Base-by-base conservation (phyloP, 2,329 filamentous ascomycete species). In the Aaosphaeria pasadenensis region DNA sequence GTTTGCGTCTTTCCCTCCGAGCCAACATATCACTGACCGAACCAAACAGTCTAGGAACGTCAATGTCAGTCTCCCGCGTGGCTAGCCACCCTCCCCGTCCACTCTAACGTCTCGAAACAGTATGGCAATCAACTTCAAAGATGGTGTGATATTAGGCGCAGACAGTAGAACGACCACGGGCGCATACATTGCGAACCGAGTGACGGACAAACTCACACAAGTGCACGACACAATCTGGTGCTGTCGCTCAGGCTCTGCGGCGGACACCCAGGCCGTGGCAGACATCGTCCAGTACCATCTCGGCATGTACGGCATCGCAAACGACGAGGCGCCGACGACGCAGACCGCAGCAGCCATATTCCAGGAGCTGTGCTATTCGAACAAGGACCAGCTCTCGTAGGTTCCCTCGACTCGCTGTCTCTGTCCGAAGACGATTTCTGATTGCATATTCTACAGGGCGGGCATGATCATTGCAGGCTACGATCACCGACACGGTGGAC, bases 141-240 rank as follows among this genome's bases (percentile, higher is more conserved):
- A 96, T 66, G 94, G 94, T 54, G 94, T 99, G 50, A 97, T 99
- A 75, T 82, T 99, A 85, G 89, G 94, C 58, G 94, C 94, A 64
- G 94, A 99, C 74, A 96, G 91, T 67, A 86, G 94, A 78, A 99
- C 94, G 58, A 99, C 94, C 42, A 99, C 92, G 47, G 94, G 94
- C 64, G 86, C 92, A 62, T 99, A 97, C 81, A 97, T 99, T 69
- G 94, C 94, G 64, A 99, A 99, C 76, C 87, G 94, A 80, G 94
- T 99, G 58, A 99, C 94, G 56, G 94, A 99, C 82, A 99, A 99
- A 81, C 85, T 99, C 71, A 99, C 94, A 65, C 88, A 91, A 79
- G 92, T 99, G 52, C 89, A 95, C 77, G 94, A 99, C 74, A 97
- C 92, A 50, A 97, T 99, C 75, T 99, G 94, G 94, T 99, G 94